Percentiles rank a stretch among this genome's conserved stretches.
Evolutionary conservation across 2,329 filamentous ascomycete species (phyloP).

Genomic region (Pseudogymnoascus sp.): DNA sequence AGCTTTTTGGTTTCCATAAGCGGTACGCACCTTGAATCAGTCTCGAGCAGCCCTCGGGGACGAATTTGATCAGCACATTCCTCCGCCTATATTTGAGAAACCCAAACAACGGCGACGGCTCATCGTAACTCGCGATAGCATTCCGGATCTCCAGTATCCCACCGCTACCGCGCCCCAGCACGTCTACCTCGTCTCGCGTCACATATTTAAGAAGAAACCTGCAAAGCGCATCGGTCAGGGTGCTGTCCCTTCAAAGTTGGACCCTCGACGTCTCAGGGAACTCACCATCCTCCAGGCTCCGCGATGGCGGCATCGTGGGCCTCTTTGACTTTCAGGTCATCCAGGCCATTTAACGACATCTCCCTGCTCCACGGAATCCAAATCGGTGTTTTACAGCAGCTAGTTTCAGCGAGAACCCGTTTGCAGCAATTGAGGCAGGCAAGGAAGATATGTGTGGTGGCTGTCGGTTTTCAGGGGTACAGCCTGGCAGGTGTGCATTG

Average conservation of each 20-base stretch:
- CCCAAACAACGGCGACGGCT: slow-evolving; percentile 83
- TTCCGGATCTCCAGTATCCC: slow-evolving; percentile 79
- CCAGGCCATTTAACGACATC: slow-evolving; percentile 96
- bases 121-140: slow-evolving; percentile 69
- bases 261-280: slow-evolving; percentile 11
- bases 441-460: slow-evolving; percentile 7
- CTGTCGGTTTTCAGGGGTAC: slow-evolving; percentile 10
- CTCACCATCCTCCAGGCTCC: slow-evolving; percentile 87
- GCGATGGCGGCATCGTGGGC: slow-evolving; percentile 71
- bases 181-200: slow-evolving; percentile 76
- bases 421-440: not conserved
- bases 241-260: slow-evolving; percentile 13
- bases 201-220: slow-evolving; percentile 95
- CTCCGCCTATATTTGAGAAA: slow-evolving; percentile 83
- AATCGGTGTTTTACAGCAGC: slow-evolving; percentile 11
- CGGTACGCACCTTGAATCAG: slow-evolving; percentile 72
- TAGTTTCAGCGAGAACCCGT: slow-evolving; percentile 1
- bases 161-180: slow-evolving; percentile 68
- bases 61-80: slow-evolving; percentile 86
- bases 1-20: slow-evolving; percentile 6
- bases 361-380: slow-evolving; percentile 21
- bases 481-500: slow-evolving; percentile 6
- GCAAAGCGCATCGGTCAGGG: slow-evolving; percentile 20
- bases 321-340: slow-evolving; percentile 71
- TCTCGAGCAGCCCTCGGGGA: slow-evolving; percentile 84